Evolutionary conservation across 257 asterid species (phyloP).

Genomic region (Solanum sitiens): DNA sequence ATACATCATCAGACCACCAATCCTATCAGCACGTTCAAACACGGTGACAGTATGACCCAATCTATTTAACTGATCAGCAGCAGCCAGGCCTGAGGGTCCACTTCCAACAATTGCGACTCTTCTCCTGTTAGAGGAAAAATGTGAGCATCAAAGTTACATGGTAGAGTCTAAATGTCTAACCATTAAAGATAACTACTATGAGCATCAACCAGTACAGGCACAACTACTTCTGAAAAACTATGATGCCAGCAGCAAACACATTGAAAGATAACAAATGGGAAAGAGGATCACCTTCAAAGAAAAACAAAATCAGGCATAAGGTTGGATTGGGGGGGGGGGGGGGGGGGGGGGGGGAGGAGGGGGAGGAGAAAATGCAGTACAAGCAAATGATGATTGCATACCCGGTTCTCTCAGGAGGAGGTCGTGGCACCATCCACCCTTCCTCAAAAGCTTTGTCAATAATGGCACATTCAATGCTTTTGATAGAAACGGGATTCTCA

Average conservation of each 20-base stretch:
- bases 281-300: background rate
- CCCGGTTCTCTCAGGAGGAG: conserved; percentile 82
- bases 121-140: conserved; percentile 39
- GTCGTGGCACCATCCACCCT: conserved; percentile 99
- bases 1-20: conserved; percentile 99
- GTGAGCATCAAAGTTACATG: background rate
- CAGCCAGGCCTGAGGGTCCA: conserved; percentile 99
- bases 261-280: background rate
- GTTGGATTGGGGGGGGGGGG: background rate
- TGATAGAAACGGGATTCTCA: conserved; percentile 94
- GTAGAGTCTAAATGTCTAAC: background rate
- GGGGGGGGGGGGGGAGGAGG: background rate
- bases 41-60: conserved; percentile 89
- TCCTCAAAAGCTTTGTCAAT: conserved; percentile 94
- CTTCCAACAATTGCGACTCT: conserved; percentile 86
- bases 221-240: background rate
- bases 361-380: background rate
- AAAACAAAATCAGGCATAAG: background rate
- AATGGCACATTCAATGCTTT: conserved; percentile 89
- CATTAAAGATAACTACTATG: background rate
- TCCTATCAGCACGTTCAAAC: conserved; percentile 92
- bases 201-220: background rate
- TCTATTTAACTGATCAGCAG: conserved; percentile 90
- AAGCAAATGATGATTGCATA: conserved; percentile 16
- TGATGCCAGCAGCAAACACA: background rate